Evolutionary conservation across 2,329 filamentous ascomycete species (phyloP).

Genomic region (Zasmidium citrigriseum): DNA sequence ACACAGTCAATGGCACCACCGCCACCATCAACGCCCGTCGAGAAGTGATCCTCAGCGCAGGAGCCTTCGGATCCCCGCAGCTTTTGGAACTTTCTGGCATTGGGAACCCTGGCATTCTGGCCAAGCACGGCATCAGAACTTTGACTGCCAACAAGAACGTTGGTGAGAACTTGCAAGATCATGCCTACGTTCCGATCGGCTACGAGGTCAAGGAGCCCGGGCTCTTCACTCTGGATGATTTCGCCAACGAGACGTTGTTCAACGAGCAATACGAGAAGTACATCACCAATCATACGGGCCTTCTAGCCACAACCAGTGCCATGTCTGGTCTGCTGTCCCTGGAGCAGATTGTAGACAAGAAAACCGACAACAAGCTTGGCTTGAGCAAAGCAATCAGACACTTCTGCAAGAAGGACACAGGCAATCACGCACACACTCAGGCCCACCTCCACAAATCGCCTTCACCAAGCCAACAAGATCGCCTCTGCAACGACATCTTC

Average conservation of each 20-base stretch:
- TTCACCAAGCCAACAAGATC: constrained; percentile 11
- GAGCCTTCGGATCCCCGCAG: constrained; percentile 58
- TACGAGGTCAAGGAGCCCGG: constrained; percentile 10
- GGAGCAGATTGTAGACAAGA: constrained; percentile 10
- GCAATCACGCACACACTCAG: not conserved
- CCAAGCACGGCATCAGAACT: constrained; percentile 29
- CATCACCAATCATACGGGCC: constrained; percentile 9
- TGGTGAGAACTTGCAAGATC: constrained; percentile 17
- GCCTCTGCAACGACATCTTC: constrained; percentile 18
- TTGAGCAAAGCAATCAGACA: not conserved
- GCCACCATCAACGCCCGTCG: constrained; percentile 30
- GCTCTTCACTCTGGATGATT: constrained; percentile 16
- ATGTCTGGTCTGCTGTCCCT: constrained; percentile 17
- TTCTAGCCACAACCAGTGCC: constrained; percentile 12
- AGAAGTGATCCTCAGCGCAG: constrained; percentile 57
- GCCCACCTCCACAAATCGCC: not conserved
- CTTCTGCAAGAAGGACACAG: constrained; percentile 4
- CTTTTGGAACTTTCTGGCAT: constrained; percentile 63
- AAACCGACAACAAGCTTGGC: not conserved
- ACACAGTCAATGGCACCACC: constrained; percentile 11
- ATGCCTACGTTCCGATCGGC: constrained; percentile 13
- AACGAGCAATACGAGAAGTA: constrained; percentile 13
- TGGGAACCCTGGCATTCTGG: constrained; percentile 37
- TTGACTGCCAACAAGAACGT: constrained; percentile 6
- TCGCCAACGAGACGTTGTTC: constrained; percentile 13